These are phyloP conservation scores for Linanthus parryae DNA, from an alignment of 148 eudicot species.

Conservation along the genomic window DNA sequence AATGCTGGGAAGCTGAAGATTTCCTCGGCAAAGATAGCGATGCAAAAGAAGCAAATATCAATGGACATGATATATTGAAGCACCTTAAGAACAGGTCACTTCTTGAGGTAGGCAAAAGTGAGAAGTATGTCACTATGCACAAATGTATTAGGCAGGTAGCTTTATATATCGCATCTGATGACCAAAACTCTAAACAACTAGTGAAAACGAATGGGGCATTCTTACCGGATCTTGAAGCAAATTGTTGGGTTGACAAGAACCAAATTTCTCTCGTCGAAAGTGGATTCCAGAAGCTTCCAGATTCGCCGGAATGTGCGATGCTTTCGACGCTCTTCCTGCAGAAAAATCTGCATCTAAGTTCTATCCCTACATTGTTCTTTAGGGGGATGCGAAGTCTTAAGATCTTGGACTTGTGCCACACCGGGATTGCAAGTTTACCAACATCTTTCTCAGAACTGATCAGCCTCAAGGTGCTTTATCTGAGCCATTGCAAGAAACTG, in stretches of 20 bases:
- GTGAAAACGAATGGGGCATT: slow-evolving; percentile 7
- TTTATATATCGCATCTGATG: not conserved
- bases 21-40: slow-evolving; percentile 3
- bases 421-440: slow-evolving; percentile 13
- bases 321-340: slow-evolving; percentile 20
- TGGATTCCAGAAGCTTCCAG: slow-evolving; percentile 10
- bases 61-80: slow-evolving; percentile 3
- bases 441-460: not conserved
- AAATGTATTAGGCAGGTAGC: slow-evolving; percentile 13
- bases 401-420: slow-evolving; percentile 13
- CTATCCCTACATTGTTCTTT: slow-evolving; percentile 10
- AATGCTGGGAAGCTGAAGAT: slow-evolving; percentile 11
- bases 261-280: slow-evolving; percentile 13
- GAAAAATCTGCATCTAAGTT: not conserved
- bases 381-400: slow-evolving; percentile 3
- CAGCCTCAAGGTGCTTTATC: slow-evolving; percentile 14
- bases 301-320: slow-evolving; percentile 2
- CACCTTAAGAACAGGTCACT: slow-evolving; percentile 9
- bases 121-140: slow-evolving; percentile 12
- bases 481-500: slow-evolving; percentile 8
- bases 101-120: slow-evolving; percentile 10
- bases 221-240: not conserved
- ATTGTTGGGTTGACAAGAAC: slow-evolving; percentile 8
- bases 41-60: not conserved
- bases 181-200: not conserved